phyloP scores from a whole-genome alignment of 441 rosid species.

The Brassica balearica region DNA sequence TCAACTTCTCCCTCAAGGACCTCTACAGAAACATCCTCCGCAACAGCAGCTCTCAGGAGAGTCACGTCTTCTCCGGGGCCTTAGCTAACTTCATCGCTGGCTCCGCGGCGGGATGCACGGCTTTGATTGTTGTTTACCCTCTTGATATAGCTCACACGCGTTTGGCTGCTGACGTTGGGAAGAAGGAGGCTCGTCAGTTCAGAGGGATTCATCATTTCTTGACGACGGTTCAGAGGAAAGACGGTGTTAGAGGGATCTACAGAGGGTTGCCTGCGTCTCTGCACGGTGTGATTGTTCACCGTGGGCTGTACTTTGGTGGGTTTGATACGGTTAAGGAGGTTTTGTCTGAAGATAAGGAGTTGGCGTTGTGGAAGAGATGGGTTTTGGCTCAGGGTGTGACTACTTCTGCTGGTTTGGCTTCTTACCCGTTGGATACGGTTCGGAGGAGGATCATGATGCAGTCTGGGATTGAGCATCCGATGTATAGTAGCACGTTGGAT shows the following conservation, averaged over 20 bases:
- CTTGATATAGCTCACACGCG: constrained; percentile 97
- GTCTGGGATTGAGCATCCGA: constrained; percentile 76
- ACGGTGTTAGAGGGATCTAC: constrained; percentile 82
- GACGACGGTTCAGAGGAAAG: constrained; percentile 67
- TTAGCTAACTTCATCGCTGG: constrained; percentile 91
- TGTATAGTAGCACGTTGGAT: constrained; percentile 68
- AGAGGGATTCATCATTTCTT: constrained; percentile 84
- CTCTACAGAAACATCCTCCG: constrained; percentile 75
- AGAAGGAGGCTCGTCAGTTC: constrained; percentile 76
- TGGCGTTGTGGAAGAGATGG: constrained; percentile 93
- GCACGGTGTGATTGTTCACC: constrained; percentile 85
- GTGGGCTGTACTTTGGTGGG: constrained; percentile 91
- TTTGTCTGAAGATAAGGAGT: constrained; percentile 61
- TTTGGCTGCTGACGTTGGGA: constrained; percentile 92
- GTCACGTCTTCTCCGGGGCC: constrained; percentile 62
- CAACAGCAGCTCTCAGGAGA: constrained; percentile 54
- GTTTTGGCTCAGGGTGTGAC: constrained; percentile 90
- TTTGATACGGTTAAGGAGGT: constrained; percentile 89
- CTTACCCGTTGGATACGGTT: constrained; percentile 91
- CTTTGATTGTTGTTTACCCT: constrained; percentile 86
- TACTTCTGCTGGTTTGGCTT: constrained; percentile 81
- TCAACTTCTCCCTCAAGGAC: constrained; percentile 96
- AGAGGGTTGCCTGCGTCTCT: constrained; percentile 91
- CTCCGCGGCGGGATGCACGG: constrained; percentile 88
- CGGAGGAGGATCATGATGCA: constrained; percentile 98